Percentiles rank a stretch among this genome's conserved stretches.
phyloP scores from a whole-genome alignment of 208 protist species.

The Leishmania martiniquensis region DNA sequence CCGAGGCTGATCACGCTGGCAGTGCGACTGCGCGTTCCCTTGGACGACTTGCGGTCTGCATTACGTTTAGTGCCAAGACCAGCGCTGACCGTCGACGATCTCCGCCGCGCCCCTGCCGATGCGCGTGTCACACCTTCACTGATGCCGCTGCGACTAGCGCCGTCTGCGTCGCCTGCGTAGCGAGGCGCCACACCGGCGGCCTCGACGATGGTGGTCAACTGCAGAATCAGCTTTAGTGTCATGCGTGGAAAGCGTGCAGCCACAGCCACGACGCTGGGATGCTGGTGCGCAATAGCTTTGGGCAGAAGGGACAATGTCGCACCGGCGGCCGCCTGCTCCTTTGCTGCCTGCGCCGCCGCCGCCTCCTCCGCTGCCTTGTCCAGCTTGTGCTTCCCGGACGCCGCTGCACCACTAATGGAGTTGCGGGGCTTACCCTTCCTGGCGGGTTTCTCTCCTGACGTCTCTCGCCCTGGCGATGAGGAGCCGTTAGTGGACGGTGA shows the following conservation, averaged over 20 bases:
- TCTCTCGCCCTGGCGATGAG: neutral
- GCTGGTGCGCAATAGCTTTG: constrained; percentile 11
- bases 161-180: neutral
- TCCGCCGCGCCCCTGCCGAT: neutral
- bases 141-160: neutral
- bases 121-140: neutral
- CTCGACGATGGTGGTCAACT: constrained; percentile 19
- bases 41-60: constrained; percentile 3
- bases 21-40: neutral
- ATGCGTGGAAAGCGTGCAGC: constrained; percentile 31
- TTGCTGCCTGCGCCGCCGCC: constrained; percentile 1
- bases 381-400: constrained; percentile 3
- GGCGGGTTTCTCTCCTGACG: neutral
- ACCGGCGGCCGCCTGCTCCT: neutral
- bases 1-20: constrained; percentile 6
- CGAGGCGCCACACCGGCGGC: constrained; percentile 11
- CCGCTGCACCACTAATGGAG: neutral
- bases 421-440: constrained; percentile 8
- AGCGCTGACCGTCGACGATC: neutral
- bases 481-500: neutral
- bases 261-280: constrained; percentile 40
- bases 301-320: neutral
- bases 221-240: constrained; percentile 21
- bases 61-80: neutral
- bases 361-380: constrained; percentile 5